Conservation (phyloP, 345 rosid genomes). For the Populus alba region DNA sequence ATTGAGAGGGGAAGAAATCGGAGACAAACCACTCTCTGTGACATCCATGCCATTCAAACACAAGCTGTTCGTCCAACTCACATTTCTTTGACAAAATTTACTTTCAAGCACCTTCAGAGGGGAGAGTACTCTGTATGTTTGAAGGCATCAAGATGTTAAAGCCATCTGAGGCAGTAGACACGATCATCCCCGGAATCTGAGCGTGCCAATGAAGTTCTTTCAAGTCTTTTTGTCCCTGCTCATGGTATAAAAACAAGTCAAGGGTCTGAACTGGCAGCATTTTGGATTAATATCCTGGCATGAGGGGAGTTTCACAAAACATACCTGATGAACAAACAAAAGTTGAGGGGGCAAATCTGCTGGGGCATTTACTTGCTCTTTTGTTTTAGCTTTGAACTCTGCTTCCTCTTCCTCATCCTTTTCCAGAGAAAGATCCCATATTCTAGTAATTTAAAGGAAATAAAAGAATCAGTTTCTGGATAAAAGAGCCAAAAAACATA, state of each 20-base stretch:
- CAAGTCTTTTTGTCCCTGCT: conserved; percentile 91
- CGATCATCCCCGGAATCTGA: conserved; percentile 90
- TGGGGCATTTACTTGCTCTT: conserved; percentile 80
- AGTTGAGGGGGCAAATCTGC: conserved; percentile 88
- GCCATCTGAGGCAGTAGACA: conserved; percentile 79
- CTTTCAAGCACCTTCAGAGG: conserved; percentile 38
- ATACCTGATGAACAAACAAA: conserved; percentile 93
- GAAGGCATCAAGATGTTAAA: conserved; percentile 91
- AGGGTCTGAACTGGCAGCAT: background rate
- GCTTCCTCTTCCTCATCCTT: conserved; percentile 96
- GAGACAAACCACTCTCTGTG: background rate
- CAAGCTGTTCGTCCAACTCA: background rate
- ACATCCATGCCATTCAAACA: background rate
- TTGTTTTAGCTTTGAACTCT: conserved; percentile 78
- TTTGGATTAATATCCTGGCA: background rate
- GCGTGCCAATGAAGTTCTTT: conserved; percentile 95
- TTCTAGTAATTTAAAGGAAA: conserved; percentile 39
- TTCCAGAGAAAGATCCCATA: conserved; percentile 96
- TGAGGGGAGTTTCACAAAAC: background rate
- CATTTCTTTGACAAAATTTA: background rate
- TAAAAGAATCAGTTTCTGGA: background rate
- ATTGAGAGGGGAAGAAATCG: background rate
- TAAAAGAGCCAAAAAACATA: background rate
- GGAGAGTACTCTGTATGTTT: conserved; percentile 78
- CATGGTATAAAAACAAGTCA: background rate